Evolutionary conservation across 1,284 basidiomycete species (phyloP), one percentile per base, ranked within the genome.

Genomic region (Austroboletus novae-zelandiae): DNA sequence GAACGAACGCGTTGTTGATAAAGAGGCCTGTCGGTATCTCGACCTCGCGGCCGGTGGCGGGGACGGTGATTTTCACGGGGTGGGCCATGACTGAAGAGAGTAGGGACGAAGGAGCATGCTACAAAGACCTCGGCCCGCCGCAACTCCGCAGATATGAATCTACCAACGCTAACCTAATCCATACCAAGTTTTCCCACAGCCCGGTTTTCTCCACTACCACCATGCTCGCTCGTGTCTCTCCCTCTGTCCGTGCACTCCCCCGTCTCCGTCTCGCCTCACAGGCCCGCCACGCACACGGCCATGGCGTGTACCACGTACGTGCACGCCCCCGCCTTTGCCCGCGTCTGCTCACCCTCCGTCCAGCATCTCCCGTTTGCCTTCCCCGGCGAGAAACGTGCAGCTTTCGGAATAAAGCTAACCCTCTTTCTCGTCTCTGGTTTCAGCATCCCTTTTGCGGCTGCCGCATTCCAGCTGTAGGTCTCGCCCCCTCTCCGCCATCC

Each of bases 1-100:
- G 66, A 29, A 92, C 87, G 59, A 91, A 94, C 64, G 91, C 76
- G 68, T 93, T 92, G 76, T 92, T 86, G 70, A 97, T 96, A 76
- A 95, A 96, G 39, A 96, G 79, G 31, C 91, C 92, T 5, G 89
- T 91, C 15, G 84, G 84, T 31, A 92, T 74, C 30, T 74, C 73
- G 50, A 91, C 72, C 61, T 74, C 72, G 65, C 78, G 81, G 53
- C 77, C 66, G 11, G 72, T 63, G 37, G 65, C 57, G n/a, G 72
- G 66, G 48, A 81, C 57, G 43, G 62, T 57, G 34, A 81, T 55
- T 37, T 61, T 66, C 45, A 62, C 66, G 45, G 61, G 55, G 50
- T 66, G 68, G 40, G 75, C 61, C 79, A 81, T 82, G 53, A 54
- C 71, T 40, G n/a, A 32, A 43, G 37, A 14, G 23, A 32, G 27